These are phyloP conservation scores for Cutaneotrichosporon cutaneum DNA, from an alignment of 1,284 basidiomycete genomes.

Conservation along the genomic window DNA sequence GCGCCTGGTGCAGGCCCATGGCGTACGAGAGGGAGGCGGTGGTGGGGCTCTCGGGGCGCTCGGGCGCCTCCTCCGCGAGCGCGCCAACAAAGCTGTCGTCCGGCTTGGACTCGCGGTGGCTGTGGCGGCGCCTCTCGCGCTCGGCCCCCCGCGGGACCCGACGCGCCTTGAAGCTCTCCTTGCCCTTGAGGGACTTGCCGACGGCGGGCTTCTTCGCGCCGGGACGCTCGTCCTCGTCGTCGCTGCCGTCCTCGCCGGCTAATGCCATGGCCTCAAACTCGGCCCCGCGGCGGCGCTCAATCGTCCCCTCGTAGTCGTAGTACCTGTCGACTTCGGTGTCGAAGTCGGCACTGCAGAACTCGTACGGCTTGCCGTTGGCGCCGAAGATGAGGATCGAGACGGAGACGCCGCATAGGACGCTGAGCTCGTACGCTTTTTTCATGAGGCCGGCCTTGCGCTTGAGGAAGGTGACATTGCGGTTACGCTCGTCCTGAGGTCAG, in stretches of 20 bases:
- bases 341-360: constrained; percentile 49
- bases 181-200: constrained; percentile 43
- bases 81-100: constrained; percentile 40
- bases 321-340: constrained; percentile 50
- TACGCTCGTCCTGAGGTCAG: constrained; percentile 48
- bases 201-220: constrained; percentile 13
- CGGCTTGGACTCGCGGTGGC: constrained; percentile 10
- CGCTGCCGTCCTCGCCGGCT: constrained; percentile 46
- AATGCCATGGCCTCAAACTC: constrained; percentile 50
- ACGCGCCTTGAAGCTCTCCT: constrained; percentile 45
- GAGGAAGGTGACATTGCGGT: constrained; percentile 37
- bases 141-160: constrained; percentile 10
- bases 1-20: constrained; percentile 10
- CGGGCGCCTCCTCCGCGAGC: constrained; percentile 22
- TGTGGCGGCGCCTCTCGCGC: background rate
- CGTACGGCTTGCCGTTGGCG: constrained; percentile 48
- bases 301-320: constrained; percentile 52
- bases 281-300: constrained; percentile 49
- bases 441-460: constrained; percentile 53
- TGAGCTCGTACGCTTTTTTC: constrained; percentile 54
- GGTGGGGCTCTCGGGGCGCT: background rate
- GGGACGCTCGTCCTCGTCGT: constrained; percentile 46
- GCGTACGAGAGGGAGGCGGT: constrained; percentile 23
- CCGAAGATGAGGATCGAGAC: constrained; percentile 53
- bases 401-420: constrained; percentile 51